Percentiles rank a stretch among this genome's conserved stretches.
These are phyloP conservation scores for Zygotorulaspora mrakii DNA, from an alignment of 1,139 yeast genomes.

Conservation along the genomic window DNA sequence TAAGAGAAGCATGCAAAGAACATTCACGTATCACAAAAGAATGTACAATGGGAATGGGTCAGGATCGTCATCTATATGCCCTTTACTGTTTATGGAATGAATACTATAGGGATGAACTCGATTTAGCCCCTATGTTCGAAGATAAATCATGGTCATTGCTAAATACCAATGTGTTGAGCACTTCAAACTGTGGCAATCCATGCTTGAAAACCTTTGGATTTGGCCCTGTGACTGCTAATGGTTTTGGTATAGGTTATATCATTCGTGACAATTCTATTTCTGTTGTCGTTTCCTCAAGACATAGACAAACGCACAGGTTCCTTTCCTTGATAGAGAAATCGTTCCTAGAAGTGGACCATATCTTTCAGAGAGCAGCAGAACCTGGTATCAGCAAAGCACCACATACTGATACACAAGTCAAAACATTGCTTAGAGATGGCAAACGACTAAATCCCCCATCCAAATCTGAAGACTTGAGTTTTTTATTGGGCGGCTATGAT, in stretches of 20 bases:
- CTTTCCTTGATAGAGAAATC: constrained; percentile 40
- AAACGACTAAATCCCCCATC: not conserved
- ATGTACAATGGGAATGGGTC: constrained; percentile 76
- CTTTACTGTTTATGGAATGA: constrained; percentile 86
- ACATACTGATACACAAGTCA: constrained; percentile 1
- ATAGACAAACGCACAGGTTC: constrained; percentile 82
- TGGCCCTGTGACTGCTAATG: constrained; percentile 88
- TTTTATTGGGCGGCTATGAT: constrained; percentile 33
- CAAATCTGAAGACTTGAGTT: constrained; percentile 30
- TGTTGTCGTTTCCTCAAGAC: constrained; percentile 84
- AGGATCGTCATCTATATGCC: constrained; percentile 86
- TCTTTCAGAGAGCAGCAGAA: constrained; percentile 22
- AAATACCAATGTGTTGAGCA: constrained; percentile 60
- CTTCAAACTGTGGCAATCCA: constrained; percentile 82
- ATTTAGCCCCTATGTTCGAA: constrained; percentile 63
- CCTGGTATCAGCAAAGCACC: too few species aligned
- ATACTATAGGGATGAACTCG: constrained; percentile 47
- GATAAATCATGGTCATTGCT: constrained; percentile 74
- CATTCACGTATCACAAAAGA: constrained; percentile 67
- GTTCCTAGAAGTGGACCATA: constrained; percentile 30
- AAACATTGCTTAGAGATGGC: not conserved
- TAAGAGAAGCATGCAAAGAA: constrained; percentile 64
- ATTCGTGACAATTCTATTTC: constrained; percentile 81
- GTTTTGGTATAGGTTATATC: constrained; percentile 89
- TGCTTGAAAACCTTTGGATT: constrained; percentile 83